phyloP scores from a whole-genome alignment of 78 protist species.

The Andalucia godoyi region DNA sequence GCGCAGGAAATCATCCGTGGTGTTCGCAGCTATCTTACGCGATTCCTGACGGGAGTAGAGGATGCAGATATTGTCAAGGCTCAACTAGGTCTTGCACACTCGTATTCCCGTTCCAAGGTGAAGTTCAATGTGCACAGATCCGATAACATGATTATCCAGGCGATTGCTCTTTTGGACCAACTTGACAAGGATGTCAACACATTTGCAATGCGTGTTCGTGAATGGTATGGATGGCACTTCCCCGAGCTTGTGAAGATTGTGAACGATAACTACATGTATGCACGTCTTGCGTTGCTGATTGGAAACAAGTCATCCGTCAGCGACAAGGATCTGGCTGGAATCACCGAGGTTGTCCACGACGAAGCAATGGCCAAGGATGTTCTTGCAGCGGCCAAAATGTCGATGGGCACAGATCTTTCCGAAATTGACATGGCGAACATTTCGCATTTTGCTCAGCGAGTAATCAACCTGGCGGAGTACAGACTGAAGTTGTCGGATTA shows the following conservation, averaged over 20 bases:
- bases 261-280: constrained; percentile 68
- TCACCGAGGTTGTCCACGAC: constrained; percentile 32
- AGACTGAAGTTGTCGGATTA: constrained; percentile 55
- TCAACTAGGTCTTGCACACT: constrained; percentile 87
- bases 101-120: constrained; percentile 88
- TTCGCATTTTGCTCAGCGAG: constrained; percentile 67
- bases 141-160: constrained; percentile 98
- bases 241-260: constrained; percentile 93
- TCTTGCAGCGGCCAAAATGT: neutral
- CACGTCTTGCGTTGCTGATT: constrained; percentile 46
- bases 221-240: constrained; percentile 99
- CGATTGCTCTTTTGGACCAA: constrained; percentile 85
- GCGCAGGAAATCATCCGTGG: constrained; percentile 74
- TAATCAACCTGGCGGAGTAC: constrained; percentile 76
- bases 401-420: constrained; percentile 45
- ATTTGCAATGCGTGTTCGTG: constrained; percentile 88
- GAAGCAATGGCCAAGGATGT: constrained; percentile 40
- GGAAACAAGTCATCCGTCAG: constrained; percentile 4
- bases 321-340: constrained; percentile 20
- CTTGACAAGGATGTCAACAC: constrained; percentile 97
- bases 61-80: constrained; percentile 55
- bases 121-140: constrained; percentile 95
- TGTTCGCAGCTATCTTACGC: constrained; percentile 59
- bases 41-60: constrained; percentile 25
- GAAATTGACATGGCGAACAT: constrained; percentile 71